Percentiles rank a stretch among this genome's conserved stretches.
Evolutionary conservation across 371 early-diverging fungal species (phyloP).

Genomic region (Apophysomyces ossiformis): DNA sequence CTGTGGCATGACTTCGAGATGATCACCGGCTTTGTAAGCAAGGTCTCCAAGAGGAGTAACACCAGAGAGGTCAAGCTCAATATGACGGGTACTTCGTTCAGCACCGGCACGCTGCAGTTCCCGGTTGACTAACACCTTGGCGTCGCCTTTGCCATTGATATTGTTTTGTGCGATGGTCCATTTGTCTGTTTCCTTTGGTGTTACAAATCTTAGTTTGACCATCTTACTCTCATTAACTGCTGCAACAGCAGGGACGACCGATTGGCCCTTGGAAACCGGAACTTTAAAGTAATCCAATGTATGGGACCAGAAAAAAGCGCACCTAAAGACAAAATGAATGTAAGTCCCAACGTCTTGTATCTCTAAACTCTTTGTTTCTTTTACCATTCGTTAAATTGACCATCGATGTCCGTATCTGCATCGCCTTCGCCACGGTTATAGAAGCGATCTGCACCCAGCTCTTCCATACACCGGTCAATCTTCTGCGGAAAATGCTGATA

Average conservation of each 20-base stretch:
- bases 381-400: conserved; percentile 50
- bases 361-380: too few species aligned
- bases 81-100: conserved; percentile 51
- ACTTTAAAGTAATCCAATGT: conserved; percentile 38
- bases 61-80: conserved; percentile 47
- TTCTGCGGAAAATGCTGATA: conserved; percentile 59
- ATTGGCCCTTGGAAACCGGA: conserved; percentile 30
- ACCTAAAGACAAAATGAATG: conserved; percentile 17
- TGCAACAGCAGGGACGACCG: conserved; percentile 41
- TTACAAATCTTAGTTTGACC: conserved; percentile 33
- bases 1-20: conserved; percentile 59
- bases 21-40: conserved; percentile 58
- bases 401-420: conserved; percentile 60
- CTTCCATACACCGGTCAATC: conserved; percentile 38
- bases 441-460: conserved; percentile 56
- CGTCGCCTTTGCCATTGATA: conserved; percentile 36
- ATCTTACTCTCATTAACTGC: not conserved
- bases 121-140: conserved; percentile 25
- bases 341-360: not conserved
- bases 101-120: conserved; percentile 45
- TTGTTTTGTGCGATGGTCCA: conserved; percentile 37
- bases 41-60: conserved; percentile 25
- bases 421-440: conserved; percentile 52
- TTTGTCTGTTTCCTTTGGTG: conserved; percentile 30
- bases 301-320: conserved; percentile 50